A percentile compares a stretch with the other conserved stretches of the same genome.
Evolutionary conservation across 768 basidiomycete species (phyloP).

Genomic region (Brasilioporus rufonigricans): DNA sequence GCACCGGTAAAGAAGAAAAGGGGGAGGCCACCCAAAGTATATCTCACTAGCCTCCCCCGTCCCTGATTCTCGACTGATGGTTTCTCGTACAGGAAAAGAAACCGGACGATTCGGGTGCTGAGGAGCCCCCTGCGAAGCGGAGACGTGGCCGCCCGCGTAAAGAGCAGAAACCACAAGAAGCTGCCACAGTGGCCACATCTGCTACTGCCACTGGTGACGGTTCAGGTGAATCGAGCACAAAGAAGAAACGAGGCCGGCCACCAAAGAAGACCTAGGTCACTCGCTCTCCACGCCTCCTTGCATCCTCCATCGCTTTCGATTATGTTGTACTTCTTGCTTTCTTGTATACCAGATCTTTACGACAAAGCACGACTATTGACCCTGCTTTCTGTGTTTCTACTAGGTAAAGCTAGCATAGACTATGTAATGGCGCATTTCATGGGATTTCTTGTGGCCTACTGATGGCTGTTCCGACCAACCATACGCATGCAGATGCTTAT

Average conservation of each 20-base stretch:
- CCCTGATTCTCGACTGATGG: conserved; percentile 24
- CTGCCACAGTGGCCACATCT: conserved; percentile 35
- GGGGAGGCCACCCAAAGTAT: conserved; percentile 53
- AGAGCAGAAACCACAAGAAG: conserved; percentile 46
- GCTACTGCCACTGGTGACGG: conserved; percentile 34
- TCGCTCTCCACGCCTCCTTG: conserved; percentile 2
- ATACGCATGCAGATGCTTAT: conserved; percentile 28
- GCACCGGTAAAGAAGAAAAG: conserved; percentile 42
- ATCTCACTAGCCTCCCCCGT: conserved; percentile 5
- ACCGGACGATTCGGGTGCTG: conserved; percentile 46
- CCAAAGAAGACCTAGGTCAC: conserved; percentile 40
- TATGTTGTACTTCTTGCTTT: conserved; percentile 33
- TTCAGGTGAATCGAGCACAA: conserved; percentile 47
- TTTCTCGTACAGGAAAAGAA: conserved; percentile 32
- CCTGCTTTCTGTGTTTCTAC: conserved; percentile 34
- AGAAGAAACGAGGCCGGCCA: conserved; percentile 76
- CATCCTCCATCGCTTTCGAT: conserved; percentile 24
- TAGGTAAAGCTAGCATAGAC: conserved; percentile 36
- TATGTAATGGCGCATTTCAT: conserved; percentile 31
- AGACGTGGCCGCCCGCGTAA: conserved; percentile 78
- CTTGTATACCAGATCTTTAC: conserved; percentile 35
- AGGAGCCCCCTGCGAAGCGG: conserved; percentile 57
- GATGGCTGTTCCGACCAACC: conserved; percentile 10
- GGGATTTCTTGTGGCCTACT: conserved; percentile 21
- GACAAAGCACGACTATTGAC: conserved; percentile 35